These are phyloP conservation scores for Polymyxa betae DNA, from an alignment of 208 protist genomes.

Conservation along the genomic window DNA sequence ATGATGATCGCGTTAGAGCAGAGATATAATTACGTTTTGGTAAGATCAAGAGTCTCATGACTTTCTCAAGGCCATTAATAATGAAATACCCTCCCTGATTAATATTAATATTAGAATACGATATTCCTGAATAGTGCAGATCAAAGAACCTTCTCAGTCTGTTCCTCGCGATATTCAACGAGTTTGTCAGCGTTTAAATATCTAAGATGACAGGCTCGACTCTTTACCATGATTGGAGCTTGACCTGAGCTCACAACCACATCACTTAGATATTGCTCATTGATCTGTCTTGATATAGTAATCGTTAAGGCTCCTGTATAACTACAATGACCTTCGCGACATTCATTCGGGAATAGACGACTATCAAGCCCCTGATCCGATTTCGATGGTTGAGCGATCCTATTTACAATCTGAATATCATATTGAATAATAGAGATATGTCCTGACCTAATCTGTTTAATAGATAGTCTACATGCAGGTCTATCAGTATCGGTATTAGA, in stretches of 20 bases:
- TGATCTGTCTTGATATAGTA: not conserved
- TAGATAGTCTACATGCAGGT: not conserved
- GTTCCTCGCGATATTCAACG: conserved; percentile 79
- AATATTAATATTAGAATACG: not conserved
- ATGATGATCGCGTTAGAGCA: conserved; percentile 84
- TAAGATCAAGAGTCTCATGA: conserved; percentile 92
- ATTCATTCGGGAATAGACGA: conserved; percentile 21
- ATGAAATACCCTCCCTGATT: conserved; percentile 86
- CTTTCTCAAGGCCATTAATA: conserved; percentile 94
- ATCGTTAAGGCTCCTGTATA: not conserved
- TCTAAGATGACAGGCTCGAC: conserved; percentile 74
- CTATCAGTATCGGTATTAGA: not conserved
- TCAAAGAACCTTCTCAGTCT: conserved; percentile 91
- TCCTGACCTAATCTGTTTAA: not conserved
- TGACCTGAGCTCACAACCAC: not conserved
- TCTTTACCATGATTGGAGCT: conserved; percentile 80
- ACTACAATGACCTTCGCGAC: conserved; percentile 32
- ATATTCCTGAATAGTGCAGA: no score
- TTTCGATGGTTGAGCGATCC: not conserved
- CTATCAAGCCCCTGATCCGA: not conserved
- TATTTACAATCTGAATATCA: no score
- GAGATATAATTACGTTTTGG: conserved; percentile 91
- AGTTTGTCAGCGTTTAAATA: conserved; percentile 69
- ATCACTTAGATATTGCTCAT: not conserved
- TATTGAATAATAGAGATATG: no score